A percentile compares a stretch with the other conserved stretches of the same genome.
phyloP scores from a whole-genome alignment of 495 filamentous ascomycete species.

The Aspergillus biplanus region DNA sequence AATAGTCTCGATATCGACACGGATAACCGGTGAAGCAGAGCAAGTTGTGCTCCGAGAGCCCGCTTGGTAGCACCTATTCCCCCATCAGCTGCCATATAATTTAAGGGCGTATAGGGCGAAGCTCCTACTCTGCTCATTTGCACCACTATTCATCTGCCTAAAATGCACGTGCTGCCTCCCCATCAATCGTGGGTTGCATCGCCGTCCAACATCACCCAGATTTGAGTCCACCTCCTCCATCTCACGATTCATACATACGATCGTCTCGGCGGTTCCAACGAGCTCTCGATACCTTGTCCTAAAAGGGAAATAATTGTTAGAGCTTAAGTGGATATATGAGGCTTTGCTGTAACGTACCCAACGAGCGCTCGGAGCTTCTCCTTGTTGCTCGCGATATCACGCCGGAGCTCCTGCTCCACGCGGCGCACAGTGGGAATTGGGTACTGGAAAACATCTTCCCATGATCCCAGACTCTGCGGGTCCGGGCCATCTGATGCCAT shows the following conservation, averaged over 20 bases:
- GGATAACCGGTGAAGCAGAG: slow-evolving; percentile 64
- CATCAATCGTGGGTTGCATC: slow-evolving; percentile 75
- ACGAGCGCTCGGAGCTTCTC: slow-evolving; percentile 88
- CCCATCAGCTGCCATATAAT: slow-evolving; percentile 35
- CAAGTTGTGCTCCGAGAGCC: slow-evolving; percentile 62
- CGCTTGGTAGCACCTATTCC: slow-evolving; percentile 56
- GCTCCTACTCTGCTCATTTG: slow-evolving; percentile 49
- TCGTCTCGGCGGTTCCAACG: slow-evolving; percentile 88
- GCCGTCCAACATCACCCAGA: slow-evolving; percentile 70
- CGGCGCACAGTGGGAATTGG: slow-evolving; percentile 65
- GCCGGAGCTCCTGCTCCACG: slow-evolving; percentile 65
- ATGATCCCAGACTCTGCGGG: slow-evolving; percentile 60
- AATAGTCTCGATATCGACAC: slow-evolving; percentile 60
- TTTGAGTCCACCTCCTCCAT: slow-evolving; percentile 73
- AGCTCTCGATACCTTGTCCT: slow-evolving; percentile 91
- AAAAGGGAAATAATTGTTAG: slow-evolving; percentile 22
- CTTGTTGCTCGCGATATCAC: slow-evolving; percentile 76
- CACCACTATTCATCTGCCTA: slow-evolving; percentile 56
- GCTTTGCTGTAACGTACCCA: slow-evolving; percentile 57
- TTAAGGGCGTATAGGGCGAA: not conserved
- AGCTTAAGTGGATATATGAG: not conserved
- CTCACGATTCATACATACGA: slow-evolving; percentile 82
- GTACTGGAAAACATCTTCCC: slow-evolving; percentile 71
- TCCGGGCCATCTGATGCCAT: slow-evolving; percentile 65
- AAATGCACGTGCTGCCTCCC: slow-evolving; percentile 69